Conservation (phyloP, 2,329 filamentous ascomycete species). For the Penicillium hordei region DNA sequence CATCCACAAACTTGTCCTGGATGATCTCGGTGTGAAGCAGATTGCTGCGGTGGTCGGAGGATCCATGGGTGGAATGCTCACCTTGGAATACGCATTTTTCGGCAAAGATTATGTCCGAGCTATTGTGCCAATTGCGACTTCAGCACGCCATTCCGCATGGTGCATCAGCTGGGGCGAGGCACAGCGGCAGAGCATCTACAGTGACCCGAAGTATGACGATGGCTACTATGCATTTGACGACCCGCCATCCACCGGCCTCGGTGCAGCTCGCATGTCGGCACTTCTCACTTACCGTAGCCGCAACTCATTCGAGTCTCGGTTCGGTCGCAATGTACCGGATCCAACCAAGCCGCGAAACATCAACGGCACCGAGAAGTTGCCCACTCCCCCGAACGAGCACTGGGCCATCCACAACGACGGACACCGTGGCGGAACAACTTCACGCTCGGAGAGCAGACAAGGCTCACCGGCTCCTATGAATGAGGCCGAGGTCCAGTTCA, state of each 20-base stretch:
- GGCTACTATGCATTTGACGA: conserved; percentile 90
- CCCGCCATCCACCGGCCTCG: conserved; percentile 80
- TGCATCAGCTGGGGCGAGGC: conserved; percentile 61
- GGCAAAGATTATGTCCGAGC: conserved; percentile 62
- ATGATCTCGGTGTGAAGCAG: conserved; percentile 54
- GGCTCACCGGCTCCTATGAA: conserved; percentile 26
- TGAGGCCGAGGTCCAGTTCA: conserved; percentile 41
- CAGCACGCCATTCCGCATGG: conserved; percentile 58
- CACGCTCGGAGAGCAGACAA: conserved; percentile 43
- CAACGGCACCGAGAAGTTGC: conserved; percentile 61
- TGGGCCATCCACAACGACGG: conserved; percentile 83
- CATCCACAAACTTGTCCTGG: conserved; percentile 56
- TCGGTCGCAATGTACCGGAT: conserved; percentile 89
- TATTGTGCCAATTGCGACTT: conserved; percentile 58
- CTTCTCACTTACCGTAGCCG: conserved; percentile 93
- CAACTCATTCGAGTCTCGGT: conserved; percentile 94
- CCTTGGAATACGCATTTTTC: conserved; percentile 64
- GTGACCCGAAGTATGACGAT: conserved; percentile 96
- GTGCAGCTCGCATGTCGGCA: conserved; percentile 94
- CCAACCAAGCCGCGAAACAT: conserved; percentile 80
- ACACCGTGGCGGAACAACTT: conserved; percentile 63
- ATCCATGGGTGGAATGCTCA: conserved; percentile 60
- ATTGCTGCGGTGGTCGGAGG: conserved; percentile 57
- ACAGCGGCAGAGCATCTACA: conserved; percentile 74
- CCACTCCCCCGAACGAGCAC: conserved; percentile 67